These are phyloP conservation scores for Przewalskia tangutica DNA, from an alignment of 257 asterid species.

Conservation along the genomic window DNA sequence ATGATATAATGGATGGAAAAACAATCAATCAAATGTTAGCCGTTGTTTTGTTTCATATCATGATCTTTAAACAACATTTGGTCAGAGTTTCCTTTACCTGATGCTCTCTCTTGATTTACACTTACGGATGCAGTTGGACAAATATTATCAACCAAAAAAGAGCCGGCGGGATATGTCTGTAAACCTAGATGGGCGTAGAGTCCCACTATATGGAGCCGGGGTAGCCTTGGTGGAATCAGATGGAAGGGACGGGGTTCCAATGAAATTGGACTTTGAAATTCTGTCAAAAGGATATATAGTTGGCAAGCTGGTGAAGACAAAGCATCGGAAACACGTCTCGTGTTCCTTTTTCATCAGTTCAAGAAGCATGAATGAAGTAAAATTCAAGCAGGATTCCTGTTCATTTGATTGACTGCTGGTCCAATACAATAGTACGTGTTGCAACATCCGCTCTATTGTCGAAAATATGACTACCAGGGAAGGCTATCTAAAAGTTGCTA, in stretches of 20 bases:
- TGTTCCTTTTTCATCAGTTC: conserved; percentile 37
- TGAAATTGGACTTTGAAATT: conserved; percentile 37
- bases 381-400: conserved; percentile 36
- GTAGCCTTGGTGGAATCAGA: conserved; percentile 14
- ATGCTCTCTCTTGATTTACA: neutral
- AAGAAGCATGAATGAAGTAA: conserved; percentile 14
- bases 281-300: conserved; percentile 31
- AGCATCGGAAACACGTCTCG: conserved; percentile 28
- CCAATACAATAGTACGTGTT: neutral
- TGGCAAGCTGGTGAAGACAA: conserved; percentile 53
- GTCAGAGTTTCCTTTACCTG: neutral
- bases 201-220: conserved; percentile 71
- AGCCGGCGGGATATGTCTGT: conserved; percentile 29
- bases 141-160: conserved; percentile 43
- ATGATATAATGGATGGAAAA: neutral
- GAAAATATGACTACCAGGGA: neutral
- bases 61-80: neutral
- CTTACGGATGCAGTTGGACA: conserved; percentile 33
- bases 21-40: neutral
- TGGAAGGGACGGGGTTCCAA: conserved; percentile 26
- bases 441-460: neutral
- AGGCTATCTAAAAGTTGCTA: neutral
- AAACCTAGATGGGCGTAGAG: conserved; percentile 30
- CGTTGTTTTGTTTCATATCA: neutral
- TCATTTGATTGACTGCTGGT: conserved; percentile 13